Conservation (phyloP, 208 protist species). For the Crithidia acanthocephali region DNA sequence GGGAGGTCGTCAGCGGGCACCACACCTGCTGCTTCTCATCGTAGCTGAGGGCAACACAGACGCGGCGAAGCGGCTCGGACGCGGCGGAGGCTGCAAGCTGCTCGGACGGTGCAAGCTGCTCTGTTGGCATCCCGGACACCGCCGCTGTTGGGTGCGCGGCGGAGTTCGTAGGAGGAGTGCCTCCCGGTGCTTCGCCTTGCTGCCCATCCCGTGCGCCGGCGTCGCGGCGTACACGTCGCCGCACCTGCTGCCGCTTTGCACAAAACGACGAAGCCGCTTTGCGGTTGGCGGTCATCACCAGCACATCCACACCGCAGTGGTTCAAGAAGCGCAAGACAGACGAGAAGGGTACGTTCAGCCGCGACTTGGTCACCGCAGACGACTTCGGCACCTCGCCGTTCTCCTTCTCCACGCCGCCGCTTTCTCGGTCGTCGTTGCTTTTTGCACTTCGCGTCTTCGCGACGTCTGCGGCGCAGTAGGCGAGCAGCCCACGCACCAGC, state of each 20-base stretch:
- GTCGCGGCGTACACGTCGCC: neutral
- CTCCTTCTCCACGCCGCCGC: neutral
- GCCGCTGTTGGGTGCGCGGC: neutral
- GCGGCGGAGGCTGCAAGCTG: neutral
- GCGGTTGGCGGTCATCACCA: constrained; percentile 42
- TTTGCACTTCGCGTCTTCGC: neutral
- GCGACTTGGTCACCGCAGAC: neutral
- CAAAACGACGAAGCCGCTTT: constrained; percentile 51
- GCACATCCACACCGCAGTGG: constrained; percentile 45
- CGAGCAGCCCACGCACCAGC: constrained; percentile 36
- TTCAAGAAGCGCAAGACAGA: constrained; percentile 54
- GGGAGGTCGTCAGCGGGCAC: constrained; percentile 46
- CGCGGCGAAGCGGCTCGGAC: constrained; percentile 20
- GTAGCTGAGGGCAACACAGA: constrained; percentile 62
- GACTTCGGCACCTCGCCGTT: neutral
- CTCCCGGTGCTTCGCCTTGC: neutral
- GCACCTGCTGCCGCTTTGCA: constrained; percentile 37
- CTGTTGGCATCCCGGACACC: no score
- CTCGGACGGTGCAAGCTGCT: neutral
- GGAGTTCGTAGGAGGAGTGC: neutral
- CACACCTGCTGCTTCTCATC: constrained; percentile 43
- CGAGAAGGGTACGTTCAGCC: constrained; percentile 28
- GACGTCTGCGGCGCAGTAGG: constrained; percentile 38
- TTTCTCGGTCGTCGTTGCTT: neutral
- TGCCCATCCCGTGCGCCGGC: neutral